Evolutionary conservation across 805 yeast genomes (phyloP).

Genomic region (Lachancea dasiensis): DNA sequence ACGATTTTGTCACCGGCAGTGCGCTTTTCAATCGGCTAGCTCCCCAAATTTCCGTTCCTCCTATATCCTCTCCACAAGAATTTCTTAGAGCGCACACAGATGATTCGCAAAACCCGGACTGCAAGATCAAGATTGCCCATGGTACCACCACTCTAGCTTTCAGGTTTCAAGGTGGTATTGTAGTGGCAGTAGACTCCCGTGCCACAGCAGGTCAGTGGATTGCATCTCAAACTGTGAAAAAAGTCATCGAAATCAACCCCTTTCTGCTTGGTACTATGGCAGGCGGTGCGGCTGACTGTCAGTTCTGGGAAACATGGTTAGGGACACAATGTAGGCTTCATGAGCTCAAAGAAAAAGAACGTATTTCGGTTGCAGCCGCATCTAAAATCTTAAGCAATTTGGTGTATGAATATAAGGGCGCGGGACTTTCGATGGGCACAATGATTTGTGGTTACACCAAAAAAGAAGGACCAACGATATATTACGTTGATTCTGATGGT

Average conservation of each 20-base stretch:
- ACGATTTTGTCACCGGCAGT: slow-evolving; percentile 33
- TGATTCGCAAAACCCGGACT: slow-evolving; percentile 86
- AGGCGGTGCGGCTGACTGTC: slow-evolving; percentile 99
- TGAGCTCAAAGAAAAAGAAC: slow-evolving; percentile 88
- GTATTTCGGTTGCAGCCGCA: slow-evolving; percentile 95
- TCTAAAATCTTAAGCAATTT: slow-evolving; percentile 86
- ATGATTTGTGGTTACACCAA: slow-evolving; percentile 97
- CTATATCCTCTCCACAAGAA: slow-evolving; percentile 82
- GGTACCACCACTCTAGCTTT: slow-evolving; percentile 99
- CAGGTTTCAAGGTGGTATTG: slow-evolving; percentile 90
- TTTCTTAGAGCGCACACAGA: slow-evolving; percentile 97
- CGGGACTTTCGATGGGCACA: slow-evolving; percentile 99
- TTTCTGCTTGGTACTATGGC: slow-evolving; percentile 96
- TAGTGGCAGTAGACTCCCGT: slow-evolving; percentile 95
- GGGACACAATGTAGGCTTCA: slow-evolving; percentile 95
- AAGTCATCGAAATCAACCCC: slow-evolving; percentile 95
- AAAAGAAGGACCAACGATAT: slow-evolving; percentile 92
- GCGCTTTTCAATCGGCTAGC: slow-evolving; percentile 32
- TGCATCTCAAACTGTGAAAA: slow-evolving; percentile 95
- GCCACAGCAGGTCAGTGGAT: slow-evolving; percentile 98
- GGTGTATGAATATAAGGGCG: slow-evolving; percentile 91
- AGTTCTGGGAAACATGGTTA: slow-evolving; percentile 98
- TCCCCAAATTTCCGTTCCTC: slow-evolving; percentile 70
- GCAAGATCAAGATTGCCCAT: slow-evolving; percentile 93
- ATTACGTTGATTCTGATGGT: slow-evolving; percentile 96